A percentile compares a stretch with the other conserved stretches of the same genome.
These are phyloP conservation scores for Apiospora sp. DNA, from an alignment of 2,329 filamentous ascomycete species.

Conservation along the genomic window DNA sequence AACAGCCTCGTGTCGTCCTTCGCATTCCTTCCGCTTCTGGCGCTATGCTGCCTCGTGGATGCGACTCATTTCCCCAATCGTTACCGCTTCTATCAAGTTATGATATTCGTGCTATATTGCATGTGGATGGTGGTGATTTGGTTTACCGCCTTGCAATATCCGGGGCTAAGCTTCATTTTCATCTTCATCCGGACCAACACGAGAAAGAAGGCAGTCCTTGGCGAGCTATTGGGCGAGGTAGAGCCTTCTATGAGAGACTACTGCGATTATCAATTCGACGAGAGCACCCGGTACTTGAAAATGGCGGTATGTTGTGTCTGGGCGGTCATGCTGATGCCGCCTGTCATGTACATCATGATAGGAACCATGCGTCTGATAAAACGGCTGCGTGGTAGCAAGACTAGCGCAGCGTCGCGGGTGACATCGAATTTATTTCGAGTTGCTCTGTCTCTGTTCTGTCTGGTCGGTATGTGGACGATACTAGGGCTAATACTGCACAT, in stretches of 20 bases:
- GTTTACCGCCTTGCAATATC: not conserved
- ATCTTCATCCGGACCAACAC: not conserved
- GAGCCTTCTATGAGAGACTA: fast-evolving
- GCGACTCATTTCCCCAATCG: not conserved
- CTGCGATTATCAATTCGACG: not conserved
- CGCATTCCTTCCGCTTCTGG: not conserved
- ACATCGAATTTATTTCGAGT: not conserved
- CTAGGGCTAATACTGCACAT: not conserved
- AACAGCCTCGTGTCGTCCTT: not conserved
- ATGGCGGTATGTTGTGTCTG: not conserved
- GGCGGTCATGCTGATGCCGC: not conserved
- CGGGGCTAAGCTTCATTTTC: not conserved
- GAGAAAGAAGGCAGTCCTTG: not conserved
- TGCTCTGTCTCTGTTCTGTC: not conserved
- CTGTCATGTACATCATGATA: not conserved
- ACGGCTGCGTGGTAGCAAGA: not conserved
- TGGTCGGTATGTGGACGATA: not conserved
- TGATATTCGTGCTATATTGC: not conserved
- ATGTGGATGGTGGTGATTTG: not conserved
- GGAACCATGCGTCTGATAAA: not conserved
- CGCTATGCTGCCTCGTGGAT: not conserved
- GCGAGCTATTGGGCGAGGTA: not conserved
- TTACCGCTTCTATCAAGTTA: not conserved
- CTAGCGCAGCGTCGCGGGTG: not conserved
- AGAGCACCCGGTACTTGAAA: not conserved